phyloP scores from a whole-genome alignment of 768 basidiomycete genomes.

The Mycena leptocephala region DNA sequence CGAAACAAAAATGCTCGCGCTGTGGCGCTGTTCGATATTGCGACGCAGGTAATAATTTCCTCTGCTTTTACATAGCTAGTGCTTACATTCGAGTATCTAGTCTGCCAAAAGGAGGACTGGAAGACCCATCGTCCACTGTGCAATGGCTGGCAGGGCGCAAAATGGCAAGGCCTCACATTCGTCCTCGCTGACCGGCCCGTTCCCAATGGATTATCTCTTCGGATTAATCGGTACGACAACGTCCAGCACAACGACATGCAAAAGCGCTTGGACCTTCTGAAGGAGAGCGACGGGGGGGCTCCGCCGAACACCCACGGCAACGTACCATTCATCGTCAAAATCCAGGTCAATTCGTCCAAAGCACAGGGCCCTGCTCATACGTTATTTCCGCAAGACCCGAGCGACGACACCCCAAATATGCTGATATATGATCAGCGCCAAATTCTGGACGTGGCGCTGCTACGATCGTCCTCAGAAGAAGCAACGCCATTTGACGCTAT shows the following conservation, averaged over 20 bases:
- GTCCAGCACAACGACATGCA: slow-evolving; percentile 20
- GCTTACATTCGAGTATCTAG: background rate
- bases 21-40: slow-evolving; percentile 34
- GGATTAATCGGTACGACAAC: slow-evolving; percentile 28
- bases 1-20: slow-evolving; percentile 32
- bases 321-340: slow-evolving; percentile 33
- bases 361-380: slow-evolving; percentile 13
- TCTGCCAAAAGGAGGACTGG: slow-evolving; percentile 38
- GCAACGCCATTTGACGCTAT: slow-evolving; percentile 1
- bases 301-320: slow-evolving; percentile 36
- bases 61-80: background rate
- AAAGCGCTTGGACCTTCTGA: background rate
- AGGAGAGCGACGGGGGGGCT: background rate
- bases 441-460: slow-evolving; percentile 15
- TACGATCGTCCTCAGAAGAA: background rate
- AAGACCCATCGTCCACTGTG: slow-evolving; percentile 30
- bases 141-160: slow-evolving; percentile 23
- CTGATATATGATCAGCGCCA: slow-evolving; percentile 31
- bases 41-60: slow-evolving; percentile 20
- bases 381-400: background rate
- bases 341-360: slow-evolving; percentile 20
- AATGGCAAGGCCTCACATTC: slow-evolving; percentile 28
- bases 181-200: background rate
- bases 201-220: background rate
- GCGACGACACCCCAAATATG: background rate